Conservation (phyloP, 345 rosid species). For the Pistacia vera region DNA sequence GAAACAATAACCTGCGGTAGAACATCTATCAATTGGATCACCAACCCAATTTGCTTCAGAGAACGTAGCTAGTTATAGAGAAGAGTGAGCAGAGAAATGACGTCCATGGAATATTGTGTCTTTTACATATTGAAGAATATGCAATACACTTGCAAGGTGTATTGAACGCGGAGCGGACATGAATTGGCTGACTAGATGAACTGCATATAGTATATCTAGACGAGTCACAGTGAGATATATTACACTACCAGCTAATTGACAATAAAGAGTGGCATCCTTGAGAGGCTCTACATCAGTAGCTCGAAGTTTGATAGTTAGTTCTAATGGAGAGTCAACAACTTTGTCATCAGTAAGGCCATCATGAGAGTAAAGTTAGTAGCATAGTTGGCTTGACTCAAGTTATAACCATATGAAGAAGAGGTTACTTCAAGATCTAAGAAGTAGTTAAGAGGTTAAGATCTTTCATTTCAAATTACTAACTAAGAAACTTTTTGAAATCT, state of each 20-base stretch:
- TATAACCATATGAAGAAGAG: neutral
- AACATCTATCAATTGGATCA: no score
- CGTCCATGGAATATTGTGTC: neutral
- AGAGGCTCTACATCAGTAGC: neutral
- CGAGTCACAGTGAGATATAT: conserved; percentile 6
- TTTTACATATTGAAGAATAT: neutral
- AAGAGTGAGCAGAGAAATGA: no score
- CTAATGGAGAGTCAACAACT: neutral
- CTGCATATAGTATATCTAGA: neutral
- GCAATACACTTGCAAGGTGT: neutral
- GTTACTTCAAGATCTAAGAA: no score
- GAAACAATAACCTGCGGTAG: no score
- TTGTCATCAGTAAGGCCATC: neutral
- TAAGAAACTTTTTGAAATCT: neutral
- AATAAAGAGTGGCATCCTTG: neutral
- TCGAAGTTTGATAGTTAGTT: neutral
- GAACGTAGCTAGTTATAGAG: no score
- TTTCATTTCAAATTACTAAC: neutral
- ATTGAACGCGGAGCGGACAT: neutral
- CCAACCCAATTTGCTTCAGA: no score
- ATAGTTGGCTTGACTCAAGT: neutral
- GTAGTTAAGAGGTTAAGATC: neutral
- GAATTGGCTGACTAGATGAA: conserved; percentile 3
- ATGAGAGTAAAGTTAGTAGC: neutral
- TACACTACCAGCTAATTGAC: conserved; percentile 4